Conservation (phyloP, 2,329 filamentous ascomycete species). For the Penicillium sp. region DNA sequence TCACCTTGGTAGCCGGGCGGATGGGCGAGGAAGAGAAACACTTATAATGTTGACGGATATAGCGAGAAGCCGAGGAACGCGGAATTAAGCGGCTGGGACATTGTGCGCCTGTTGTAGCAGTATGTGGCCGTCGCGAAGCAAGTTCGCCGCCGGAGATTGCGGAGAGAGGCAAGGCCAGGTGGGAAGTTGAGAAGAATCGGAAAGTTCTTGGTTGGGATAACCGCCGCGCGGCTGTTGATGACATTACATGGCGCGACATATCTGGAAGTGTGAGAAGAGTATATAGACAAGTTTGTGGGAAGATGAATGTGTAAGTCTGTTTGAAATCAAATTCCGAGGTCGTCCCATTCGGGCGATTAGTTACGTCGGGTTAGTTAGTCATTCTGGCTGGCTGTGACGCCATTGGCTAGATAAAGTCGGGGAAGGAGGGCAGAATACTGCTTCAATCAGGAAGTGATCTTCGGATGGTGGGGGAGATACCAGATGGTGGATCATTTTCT, state of each 20-base stretch:
- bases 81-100: neutral
- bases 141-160: slow-evolving; percentile 29
- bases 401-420: slow-evolving; percentile 32
- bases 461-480: slow-evolving; percentile 17
- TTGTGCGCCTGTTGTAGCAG: slow-evolving; percentile 2
- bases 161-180: slow-evolving; percentile 27
- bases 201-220: slow-evolving; percentile 20
- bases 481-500: too few species aligned
- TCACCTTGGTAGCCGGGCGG: slow-evolving; percentile 42
- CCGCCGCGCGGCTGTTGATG: slow-evolving; percentile 23
- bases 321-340: slow-evolving; percentile 29
- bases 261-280: slow-evolving; percentile 6
- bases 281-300: neutral
- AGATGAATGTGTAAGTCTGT: slow-evolving; percentile 10
- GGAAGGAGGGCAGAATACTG: slow-evolving; percentile 27
- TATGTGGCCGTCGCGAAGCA: slow-evolving; percentile 17
- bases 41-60: slow-evolving; percentile 21
- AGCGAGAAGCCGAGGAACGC: neutral
- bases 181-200: slow-evolving; percentile 25
- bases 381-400: slow-evolving; percentile 23
- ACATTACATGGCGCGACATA: slow-evolving; percentile 33
- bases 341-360: slow-evolving; percentile 18
- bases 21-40: slow-evolving; percentile 37
- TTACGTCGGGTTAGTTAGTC: slow-evolving; percentile 31
- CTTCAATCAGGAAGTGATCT: slow-evolving; percentile 9